Evolutionary conservation across 2,329 filamentous ascomycete species (phyloP).

Genomic region (Aspergillus amoenus): DNA sequence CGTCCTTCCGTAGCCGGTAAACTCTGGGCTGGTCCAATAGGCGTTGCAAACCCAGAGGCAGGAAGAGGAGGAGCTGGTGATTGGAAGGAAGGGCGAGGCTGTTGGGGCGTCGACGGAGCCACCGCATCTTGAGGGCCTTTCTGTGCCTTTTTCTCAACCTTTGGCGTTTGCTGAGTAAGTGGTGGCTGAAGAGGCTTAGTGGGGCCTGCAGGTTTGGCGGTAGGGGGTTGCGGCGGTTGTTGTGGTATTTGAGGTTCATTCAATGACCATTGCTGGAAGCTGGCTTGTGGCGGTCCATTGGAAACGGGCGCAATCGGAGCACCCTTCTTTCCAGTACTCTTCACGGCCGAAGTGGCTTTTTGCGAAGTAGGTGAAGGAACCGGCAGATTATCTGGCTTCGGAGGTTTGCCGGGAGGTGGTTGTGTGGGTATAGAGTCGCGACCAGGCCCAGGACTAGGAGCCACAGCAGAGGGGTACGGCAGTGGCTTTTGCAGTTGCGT

Average conservation of each 20-base stretch:
- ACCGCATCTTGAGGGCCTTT: constrained; percentile 19
- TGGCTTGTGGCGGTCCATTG: constrained; percentile 26
- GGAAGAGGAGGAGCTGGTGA: constrained; percentile 26
- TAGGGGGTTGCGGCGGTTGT: constrained; percentile 25
- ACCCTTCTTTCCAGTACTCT: constrained; percentile 18
- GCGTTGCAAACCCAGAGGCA: constrained; percentile 28
- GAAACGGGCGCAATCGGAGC: constrained; percentile 15
- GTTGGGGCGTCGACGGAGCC: constrained; percentile 29
- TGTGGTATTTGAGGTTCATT: constrained; percentile 33
- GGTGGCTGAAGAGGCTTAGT: constrained; percentile 21
- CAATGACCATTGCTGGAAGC: constrained; percentile 39
- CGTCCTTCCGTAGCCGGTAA: constrained; percentile 24
- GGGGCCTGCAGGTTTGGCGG: constrained; percentile 17
- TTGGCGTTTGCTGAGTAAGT: constrained; percentile 19
- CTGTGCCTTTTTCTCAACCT: constrained; percentile 15
- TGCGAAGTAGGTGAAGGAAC: constrained; percentile 15
- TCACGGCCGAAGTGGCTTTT: constrained; percentile 12
- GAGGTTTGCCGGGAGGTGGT: constrained; percentile 21
- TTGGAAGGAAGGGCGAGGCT: constrained; percentile 19
- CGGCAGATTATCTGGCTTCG: constrained; percentile 19
- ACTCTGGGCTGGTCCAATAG: constrained; percentile 24
- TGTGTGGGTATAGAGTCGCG: constrained; percentile 23
- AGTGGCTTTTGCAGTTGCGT: constrained; percentile 17
- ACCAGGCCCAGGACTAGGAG: constrained; percentile 18
- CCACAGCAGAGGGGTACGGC: constrained; percentile 13